Conservation (phyloP, 805 yeast species). For the Kazachstania viticola region DNA sequence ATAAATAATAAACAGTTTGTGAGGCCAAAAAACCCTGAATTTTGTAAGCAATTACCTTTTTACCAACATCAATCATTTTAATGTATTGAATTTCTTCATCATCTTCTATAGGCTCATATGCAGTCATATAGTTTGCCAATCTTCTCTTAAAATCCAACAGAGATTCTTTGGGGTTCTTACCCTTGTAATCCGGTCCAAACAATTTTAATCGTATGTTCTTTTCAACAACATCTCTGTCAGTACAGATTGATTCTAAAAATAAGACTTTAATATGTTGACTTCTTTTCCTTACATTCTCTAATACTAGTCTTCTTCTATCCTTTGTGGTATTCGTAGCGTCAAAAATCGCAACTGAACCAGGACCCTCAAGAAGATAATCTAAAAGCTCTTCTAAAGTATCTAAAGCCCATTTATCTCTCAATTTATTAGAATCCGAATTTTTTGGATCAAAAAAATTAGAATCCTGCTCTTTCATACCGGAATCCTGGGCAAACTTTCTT, state of each 20-base stretch:
- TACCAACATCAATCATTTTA: slow-evolving; percentile 93
- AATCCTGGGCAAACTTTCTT: slow-evolving; percentile 46
- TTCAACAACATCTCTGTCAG: slow-evolving; percentile 67
- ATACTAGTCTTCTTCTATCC: slow-evolving; percentile 46
- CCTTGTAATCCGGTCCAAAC: slow-evolving; percentile 84
- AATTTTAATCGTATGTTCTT: slow-evolving; percentile 75
- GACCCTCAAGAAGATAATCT: slow-evolving; percentile 67
- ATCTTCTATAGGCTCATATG: slow-evolving; percentile 83
- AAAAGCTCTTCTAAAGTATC: slow-evolving; percentile 78
- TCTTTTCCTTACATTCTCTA: slow-evolving; percentile 44
- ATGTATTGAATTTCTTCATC: slow-evolving; percentile 69
- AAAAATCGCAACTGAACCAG: slow-evolving; percentile 86
- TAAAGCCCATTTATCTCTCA: slow-evolving; percentile 93
- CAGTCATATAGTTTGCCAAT: slow-evolving; percentile 71
- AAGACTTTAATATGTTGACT: slow-evolving; percentile 62
- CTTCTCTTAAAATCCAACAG: slow-evolving; percentile 73
- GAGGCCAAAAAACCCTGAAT: slow-evolving; percentile 83
- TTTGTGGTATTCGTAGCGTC: slow-evolving; percentile 77
- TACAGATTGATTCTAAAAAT: slow-evolving; percentile 79
- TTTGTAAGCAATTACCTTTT: slow-evolving; percentile 84
- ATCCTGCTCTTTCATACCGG: slow-evolving; percentile 38
- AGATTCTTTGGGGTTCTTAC: slow-evolving; percentile 75
- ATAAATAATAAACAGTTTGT: slow-evolving; percentile 80
- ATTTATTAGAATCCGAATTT: slow-evolving; percentile 46
- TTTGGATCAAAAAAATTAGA: slow-evolving; percentile 83